Conservation (phyloP, 2,329 filamentous ascomycete species). For the Lecanicillium sp. region DNA sequence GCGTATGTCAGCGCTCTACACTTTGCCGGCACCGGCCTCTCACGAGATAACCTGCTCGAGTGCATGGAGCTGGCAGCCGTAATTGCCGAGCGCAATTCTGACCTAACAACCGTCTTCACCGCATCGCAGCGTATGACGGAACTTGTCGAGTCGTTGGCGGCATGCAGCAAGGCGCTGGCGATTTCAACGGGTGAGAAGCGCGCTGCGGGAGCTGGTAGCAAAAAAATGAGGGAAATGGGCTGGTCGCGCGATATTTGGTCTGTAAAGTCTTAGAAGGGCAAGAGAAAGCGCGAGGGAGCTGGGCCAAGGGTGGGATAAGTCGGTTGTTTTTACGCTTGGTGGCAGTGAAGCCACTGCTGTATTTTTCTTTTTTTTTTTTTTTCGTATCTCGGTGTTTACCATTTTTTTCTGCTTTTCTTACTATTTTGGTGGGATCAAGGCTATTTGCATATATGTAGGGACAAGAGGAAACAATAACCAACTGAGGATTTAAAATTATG, state of each 20-base stretch:
- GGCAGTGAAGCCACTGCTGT: no score
- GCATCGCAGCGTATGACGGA: conserved; percentile 63
- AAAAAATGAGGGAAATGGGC: conserved; percentile 53
- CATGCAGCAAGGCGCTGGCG: conserved; percentile 64
- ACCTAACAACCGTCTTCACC: conserved; percentile 57
- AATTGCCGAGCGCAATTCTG: conserved; percentile 63
- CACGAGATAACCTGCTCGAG: conserved; percentile 68
- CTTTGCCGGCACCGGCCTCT: conserved; percentile 65
- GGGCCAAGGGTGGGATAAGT: background rate
- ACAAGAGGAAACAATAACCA: no score
- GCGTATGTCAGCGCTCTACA: conserved; percentile 77
- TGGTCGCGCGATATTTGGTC: conserved; percentile 58
- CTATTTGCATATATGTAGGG: no score
- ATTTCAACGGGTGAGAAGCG: conserved; percentile 48
- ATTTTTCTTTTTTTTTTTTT: no score
- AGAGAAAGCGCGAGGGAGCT: no score
- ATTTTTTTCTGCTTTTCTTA: background rate
- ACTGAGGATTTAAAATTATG: no score
- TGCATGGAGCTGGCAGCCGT: conserved; percentile 78
- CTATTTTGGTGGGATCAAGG: background rate
- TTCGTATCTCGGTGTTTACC: no score
- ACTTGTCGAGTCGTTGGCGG: conserved; percentile 67
- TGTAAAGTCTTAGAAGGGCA: conserved; percentile 31
- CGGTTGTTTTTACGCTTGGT: background rate
- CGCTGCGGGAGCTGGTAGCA: conserved; percentile 38